phyloP scores from a whole-genome alignment of 2,329 filamentous ascomycete genomes.

The Alternaria triticina region DNA sequence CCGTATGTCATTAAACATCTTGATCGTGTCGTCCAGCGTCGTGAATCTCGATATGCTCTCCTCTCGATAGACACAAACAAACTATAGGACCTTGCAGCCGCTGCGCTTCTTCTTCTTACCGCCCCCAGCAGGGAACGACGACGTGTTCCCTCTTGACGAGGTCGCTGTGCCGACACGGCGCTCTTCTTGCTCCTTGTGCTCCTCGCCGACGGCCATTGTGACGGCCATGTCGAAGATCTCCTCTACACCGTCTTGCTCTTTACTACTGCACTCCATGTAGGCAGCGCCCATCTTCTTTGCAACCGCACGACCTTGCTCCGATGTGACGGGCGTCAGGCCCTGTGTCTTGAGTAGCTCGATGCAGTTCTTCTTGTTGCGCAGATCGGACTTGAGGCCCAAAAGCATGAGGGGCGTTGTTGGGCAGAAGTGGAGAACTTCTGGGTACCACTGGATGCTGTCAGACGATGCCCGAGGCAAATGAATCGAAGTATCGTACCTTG shows the following conservation, averaged over 20 bases:
- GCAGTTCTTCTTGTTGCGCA: slow-evolving; percentile 93
- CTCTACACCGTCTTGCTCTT: slow-evolving; percentile 94
- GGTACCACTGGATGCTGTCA: slow-evolving; percentile 81
- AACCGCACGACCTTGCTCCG: slow-evolving; percentile 85
- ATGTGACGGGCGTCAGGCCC: slow-evolving; percentile 91
- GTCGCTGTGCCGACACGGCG: slow-evolving; percentile 14
- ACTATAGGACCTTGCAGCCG: slow-evolving; percentile 50
- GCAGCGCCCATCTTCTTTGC: slow-evolving; percentile 91
- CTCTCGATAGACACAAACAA: slow-evolving; percentile 25
- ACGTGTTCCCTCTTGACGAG: slow-evolving; percentile 22
- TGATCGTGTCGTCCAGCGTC: slow-evolving; percentile 51
- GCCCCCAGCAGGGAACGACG: slow-evolving; percentile 32
- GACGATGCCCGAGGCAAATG: slow-evolving; percentile 6
- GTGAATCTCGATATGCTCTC: slow-evolving; percentile 43
- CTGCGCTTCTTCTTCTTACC: slow-evolving; percentile 49
- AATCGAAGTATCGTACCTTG: slow-evolving; percentile 69
- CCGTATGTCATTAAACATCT: slow-evolving; percentile 46
- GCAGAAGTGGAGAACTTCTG: slow-evolving; percentile 98
- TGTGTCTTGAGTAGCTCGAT: slow-evolving; percentile 99
- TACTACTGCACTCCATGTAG: slow-evolving; percentile 99
- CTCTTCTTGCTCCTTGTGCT: slow-evolving; percentile 42
- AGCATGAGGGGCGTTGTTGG: slow-evolving; percentile 96
- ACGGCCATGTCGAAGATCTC: slow-evolving; percentile 95
- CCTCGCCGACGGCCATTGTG: slow-evolving; percentile 84
- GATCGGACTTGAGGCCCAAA: slow-evolving; percentile 94